Conservation (phyloP, 352 stramenopile genomes). For the Phytopythium aichiense region DNA sequence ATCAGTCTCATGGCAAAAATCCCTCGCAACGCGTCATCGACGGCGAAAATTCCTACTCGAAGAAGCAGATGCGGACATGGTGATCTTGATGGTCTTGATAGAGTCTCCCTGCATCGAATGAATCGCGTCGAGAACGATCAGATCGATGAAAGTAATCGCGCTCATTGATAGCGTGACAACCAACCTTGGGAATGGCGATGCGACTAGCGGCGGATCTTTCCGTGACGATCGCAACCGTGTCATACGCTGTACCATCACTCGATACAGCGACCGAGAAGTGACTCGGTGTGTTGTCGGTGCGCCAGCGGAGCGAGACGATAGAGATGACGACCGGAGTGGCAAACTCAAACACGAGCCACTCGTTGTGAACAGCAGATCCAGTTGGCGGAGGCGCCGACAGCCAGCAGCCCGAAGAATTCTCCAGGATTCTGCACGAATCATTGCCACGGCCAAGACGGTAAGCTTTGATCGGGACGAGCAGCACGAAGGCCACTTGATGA, state of each 20-base stretch:
- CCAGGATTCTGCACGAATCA: conserved; percentile 25
- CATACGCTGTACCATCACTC: conserved; percentile 34
- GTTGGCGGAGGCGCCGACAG: conserved; percentile 24
- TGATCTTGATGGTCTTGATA: conserved; percentile 44
- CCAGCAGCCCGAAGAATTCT: conserved; percentile 37
- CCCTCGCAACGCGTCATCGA: not conserved
- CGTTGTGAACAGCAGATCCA: conserved; percentile 17
- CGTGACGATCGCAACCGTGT: conserved; percentile 47
- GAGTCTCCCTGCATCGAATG: conserved; percentile 18
- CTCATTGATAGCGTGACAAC: not conserved
- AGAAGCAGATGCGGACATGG: conserved; percentile 24
- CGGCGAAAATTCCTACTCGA: conserved; percentile 16
- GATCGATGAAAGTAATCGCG: not conserved
- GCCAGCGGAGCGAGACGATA: conserved; percentile 43
- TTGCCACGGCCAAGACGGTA: not conserved
- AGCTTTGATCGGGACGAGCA: not conserved
- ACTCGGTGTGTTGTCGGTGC: conserved; percentile 29
- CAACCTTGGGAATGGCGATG: conserved; percentile 48
- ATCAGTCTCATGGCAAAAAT: not conserved
- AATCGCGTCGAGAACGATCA: not conserved
- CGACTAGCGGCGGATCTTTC: conserved; percentile 20
- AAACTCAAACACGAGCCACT: conserved; percentile 61
- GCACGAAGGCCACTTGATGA: not conserved
- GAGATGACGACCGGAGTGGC: conserved; percentile 37
- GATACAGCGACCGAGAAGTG: conserved; percentile 46